Conservation (phyloP, 2,329 filamentous ascomycete genomes). For the Pseudogymnoascus sp. region DNA sequence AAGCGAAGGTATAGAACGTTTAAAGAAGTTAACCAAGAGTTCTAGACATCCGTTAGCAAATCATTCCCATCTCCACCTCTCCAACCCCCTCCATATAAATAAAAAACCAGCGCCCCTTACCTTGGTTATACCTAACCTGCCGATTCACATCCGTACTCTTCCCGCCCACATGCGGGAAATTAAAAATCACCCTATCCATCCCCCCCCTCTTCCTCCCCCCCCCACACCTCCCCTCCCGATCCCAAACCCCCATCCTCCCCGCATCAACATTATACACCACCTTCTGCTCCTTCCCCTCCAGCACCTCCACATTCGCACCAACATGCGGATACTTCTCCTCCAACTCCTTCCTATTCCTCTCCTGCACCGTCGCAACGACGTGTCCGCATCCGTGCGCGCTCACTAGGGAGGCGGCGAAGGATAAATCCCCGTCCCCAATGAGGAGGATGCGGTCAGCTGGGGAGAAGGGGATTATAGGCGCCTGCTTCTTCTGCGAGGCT, state of each 20-base stretch:
- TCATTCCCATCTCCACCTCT: too few relatives aligned
- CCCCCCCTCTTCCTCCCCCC: conserved; percentile 33
- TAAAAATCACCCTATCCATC: conserved; percentile 81
- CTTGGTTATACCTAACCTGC: conserved; percentile 85
- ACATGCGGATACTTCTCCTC: conserved; percentile 67
- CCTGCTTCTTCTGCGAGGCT: conserved; percentile 10
- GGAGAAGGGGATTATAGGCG: conserved; percentile 57
- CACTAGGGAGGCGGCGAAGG: conserved; percentile 61
- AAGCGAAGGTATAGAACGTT: conserved; percentile 42
- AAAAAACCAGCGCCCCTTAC: too few relatives aligned
- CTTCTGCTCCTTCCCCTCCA: conserved; percentile 37
- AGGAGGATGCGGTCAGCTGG: conserved; percentile 61
- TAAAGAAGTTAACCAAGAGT: conserved; percentile 62
- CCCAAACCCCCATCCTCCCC: conserved; percentile 46
- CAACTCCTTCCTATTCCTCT: conserved; percentile 48
- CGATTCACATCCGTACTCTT: conserved; percentile 88
- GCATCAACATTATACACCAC: conserved; percentile 54
- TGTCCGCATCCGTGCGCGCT: conserved; percentile 56
- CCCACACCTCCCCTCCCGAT: conserved; percentile 16
- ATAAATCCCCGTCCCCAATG: conserved; percentile 73
- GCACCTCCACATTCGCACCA: conserved; percentile 44
- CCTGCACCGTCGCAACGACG: conserved; percentile 62
- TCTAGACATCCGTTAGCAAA: conserved; percentile 38
- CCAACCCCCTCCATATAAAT: too few relatives aligned
- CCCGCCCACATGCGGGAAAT: conserved; percentile 94